Evolutionary conservation across 345 rosid species (phyloP).

Genomic region (Aquilaria sinensis): DNA sequence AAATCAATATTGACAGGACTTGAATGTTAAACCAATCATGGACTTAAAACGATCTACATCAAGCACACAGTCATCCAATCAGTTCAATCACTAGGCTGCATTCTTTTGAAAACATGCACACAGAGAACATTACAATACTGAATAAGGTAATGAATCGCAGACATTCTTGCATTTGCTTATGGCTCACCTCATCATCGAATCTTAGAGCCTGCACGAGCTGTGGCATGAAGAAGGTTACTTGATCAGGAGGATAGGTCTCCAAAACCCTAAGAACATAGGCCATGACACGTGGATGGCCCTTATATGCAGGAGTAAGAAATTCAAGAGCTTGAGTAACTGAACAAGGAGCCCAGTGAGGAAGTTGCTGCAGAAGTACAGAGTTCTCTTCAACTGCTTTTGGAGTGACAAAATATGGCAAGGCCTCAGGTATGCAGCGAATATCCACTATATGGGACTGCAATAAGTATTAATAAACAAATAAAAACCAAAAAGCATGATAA

Average conservation of each 20-base stretch:
- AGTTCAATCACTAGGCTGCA: constrained; percentile 11
- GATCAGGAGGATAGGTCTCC: constrained; percentile 97
- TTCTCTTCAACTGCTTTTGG: constrained; percentile 94
- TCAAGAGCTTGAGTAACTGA: constrained; percentile 95
- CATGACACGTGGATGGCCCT: constrained; percentile 99
- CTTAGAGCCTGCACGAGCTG: constrained; percentile 95
- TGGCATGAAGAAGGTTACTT: constrained; percentile 98
- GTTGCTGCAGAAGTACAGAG: constrained; percentile 89
- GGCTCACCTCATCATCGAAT: constrained; percentile 80
- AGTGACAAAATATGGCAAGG: constrained; percentile 93
- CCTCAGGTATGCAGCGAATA: constrained; percentile 84
- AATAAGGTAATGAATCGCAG: not conserved
- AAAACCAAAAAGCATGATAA: constrained; percentile 6
- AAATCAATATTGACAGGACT: too few relatives aligned
- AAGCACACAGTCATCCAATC: not conserved
- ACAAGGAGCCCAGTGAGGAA: constrained; percentile 99
- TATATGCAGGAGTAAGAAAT: constrained; percentile 88
- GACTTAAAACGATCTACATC: not conserved
- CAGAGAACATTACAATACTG: not conserved
- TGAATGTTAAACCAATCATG: not conserved
- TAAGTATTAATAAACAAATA: constrained; percentile 12
- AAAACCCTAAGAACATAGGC: constrained; percentile 96
- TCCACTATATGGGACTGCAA: constrained; percentile 76
- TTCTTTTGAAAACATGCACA: not conserved
- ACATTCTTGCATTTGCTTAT: constrained; percentile 7